Evolutionary conservation across 768 basidiomycete genomes (phyloP).

Genomic region (Boletus sp.): DNA sequence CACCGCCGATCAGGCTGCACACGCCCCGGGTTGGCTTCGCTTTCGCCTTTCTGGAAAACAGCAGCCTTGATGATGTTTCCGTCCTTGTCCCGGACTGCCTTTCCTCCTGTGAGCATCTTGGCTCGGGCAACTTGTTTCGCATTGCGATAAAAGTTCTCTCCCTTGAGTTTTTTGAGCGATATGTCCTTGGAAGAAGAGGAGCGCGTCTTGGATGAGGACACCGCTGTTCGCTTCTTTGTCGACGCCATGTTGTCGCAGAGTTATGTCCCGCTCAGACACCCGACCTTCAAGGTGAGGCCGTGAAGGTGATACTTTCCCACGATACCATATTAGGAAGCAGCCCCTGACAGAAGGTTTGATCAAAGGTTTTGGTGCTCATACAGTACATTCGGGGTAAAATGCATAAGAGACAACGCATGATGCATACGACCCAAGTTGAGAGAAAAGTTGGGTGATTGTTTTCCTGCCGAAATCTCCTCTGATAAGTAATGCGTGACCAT

Average conservation of each 20-base stretch:
- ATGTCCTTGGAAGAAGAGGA: slow-evolving; percentile 48
- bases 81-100: slow-evolving; percentile 84
- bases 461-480: not conserved
- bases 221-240: slow-evolving; percentile 29
- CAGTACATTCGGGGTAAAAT: not conserved
- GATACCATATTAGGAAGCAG: not conserved
- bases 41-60: slow-evolving; percentile 94
- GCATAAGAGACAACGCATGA: too few species aligned
- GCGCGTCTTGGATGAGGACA: slow-evolving; percentile 32
- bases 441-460: not conserved
- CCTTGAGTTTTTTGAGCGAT: slow-evolving; percentile 71
- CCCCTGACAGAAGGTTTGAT: not conserved
- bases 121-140: slow-evolving; percentile 80
- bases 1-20: slow-evolving; percentile 95
- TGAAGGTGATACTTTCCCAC: slow-evolving; percentile 17
- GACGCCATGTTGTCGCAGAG: slow-evolving; percentile 23
- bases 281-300: too few species aligned
- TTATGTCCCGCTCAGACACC: not conserved
- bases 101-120: slow-evolving; percentile 92
- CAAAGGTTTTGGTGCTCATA: not conserved
- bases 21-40: slow-evolving; percentile 82
- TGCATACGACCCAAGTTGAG: not conserved
- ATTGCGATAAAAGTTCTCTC: slow-evolving; percentile 98
- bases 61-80: slow-evolving; percentile 94
- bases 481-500: not conserved